phyloP scores from a whole-genome alignment of 495 filamentous ascomycete genomes.

The Clohesyomyces aquaticus region DNA sequence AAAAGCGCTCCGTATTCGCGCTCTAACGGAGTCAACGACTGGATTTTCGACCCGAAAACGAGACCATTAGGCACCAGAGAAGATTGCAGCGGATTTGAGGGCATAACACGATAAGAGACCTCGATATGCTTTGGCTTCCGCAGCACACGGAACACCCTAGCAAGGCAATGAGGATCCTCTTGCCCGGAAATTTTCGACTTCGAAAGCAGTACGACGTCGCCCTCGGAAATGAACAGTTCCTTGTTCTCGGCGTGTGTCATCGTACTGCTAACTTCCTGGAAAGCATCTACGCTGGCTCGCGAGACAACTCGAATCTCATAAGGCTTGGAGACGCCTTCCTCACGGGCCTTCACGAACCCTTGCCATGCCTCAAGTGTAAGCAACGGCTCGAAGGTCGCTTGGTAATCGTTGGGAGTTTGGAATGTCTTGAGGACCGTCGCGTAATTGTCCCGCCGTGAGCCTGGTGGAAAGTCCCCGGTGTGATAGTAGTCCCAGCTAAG shows the following conservation, averaged over 20 bases:
- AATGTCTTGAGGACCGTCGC: slow-evolving; percentile 75
- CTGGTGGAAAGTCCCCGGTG: slow-evolving; percentile 78
- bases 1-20: slow-evolving; percentile 91
- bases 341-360: slow-evolving; percentile 83
- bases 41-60: slow-evolving; percentile 77
- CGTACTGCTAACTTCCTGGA: slow-evolving; percentile 84
- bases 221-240: slow-evolving; percentile 74
- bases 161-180: slow-evolving; percentile 76
- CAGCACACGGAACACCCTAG: slow-evolving; percentile 76
- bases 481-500: slow-evolving; percentile 95
- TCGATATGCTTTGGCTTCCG: slow-evolving; percentile 79
- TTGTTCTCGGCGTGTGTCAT: slow-evolving; percentile 71
- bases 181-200: slow-evolving; percentile 63
- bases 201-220: slow-evolving; percentile 86
- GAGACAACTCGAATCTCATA: slow-evolving; percentile 84
- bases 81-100: slow-evolving; percentile 58
- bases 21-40: slow-evolving; percentile 87
- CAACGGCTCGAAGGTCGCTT: slow-evolving; percentile 86
- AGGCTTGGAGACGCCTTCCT: slow-evolving; percentile 76
- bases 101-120: slow-evolving; percentile 80
- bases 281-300: slow-evolving; percentile 86
- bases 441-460: slow-evolving; percentile 68
- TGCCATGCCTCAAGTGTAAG: slow-evolving; percentile 95
- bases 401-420: slow-evolving; percentile 73
- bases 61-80: slow-evolving; percentile 61